Base-by-base conservation (phyloP, 441 rosid genomes). In the Erodium texanum region DNA sequence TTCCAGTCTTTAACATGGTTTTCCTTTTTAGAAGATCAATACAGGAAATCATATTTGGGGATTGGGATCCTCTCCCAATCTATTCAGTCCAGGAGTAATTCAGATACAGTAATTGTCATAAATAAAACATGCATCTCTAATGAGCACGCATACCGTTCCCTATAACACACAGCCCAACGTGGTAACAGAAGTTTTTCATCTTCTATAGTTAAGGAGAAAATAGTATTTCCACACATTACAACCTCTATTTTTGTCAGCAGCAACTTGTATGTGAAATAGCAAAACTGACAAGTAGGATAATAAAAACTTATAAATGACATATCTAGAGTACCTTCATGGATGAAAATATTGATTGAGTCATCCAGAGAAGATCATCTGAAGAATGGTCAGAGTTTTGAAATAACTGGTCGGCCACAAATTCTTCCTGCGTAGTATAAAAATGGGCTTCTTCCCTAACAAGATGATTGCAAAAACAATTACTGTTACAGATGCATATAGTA, bases 361-460 rank as follows among this genome's bases (percentile, higher is more conserved):
- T 81, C 85, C 86, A 76, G 71, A 89, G 81, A 80, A 95, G 96
- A 82, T 86, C 89, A 66, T 87, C 93, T 20, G 83, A 77, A 71
- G 88, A 83, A 79, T 79, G 81, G 76, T 86, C 88, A 65, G 91
- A 81, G 82, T 83, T 85, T 75, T 89, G 89, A 83, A 87, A 95
- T 58, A 95, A 81, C 76, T 87, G 93, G 71, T 95, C 98, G 62
- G 97, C 87, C 70, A 92, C 84, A 79, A 87, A 88, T 54, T 87
- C 91, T 75, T 92, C 97, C 75, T 86, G 99, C 80, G 87, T 73
- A 75, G 87, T 80, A 85, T 89, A 92, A 76, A 82, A 86, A 62
- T 67, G 71, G 59, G 81, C 78, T 75, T 82, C 91, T 76, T 95
- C 88, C 96, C 99, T 92, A 67, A 45, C 65, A 84, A 75, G 68